A percentile compares a stretch with the other conserved stretches of the same genome.
Conservation (phyloP, 176 grass and related monocot species). For the Chrysopogon serrulatus region DNA sequence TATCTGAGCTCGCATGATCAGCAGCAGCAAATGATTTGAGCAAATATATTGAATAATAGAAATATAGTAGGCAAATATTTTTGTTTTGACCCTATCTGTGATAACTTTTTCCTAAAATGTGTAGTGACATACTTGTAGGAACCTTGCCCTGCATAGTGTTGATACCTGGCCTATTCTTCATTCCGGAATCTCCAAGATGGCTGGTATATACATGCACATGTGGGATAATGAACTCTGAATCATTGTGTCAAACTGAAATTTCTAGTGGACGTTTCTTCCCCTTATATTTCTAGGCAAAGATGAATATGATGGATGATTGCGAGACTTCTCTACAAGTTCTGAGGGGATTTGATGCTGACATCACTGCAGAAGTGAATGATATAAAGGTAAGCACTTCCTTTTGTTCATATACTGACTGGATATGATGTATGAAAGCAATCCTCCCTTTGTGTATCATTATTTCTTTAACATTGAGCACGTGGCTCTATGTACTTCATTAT, state of each 20-base stretch:
- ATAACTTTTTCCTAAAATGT: neutral
- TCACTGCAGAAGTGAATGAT: conserved; percentile 74
- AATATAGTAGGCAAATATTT: neutral
- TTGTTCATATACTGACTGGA: neutral
- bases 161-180: conserved; percentile 88
- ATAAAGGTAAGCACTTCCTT: conserved; percentile 53
- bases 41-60: neutral
- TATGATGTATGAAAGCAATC: too few relatives aligned
- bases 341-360: conserved; percentile 87
- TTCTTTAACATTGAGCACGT: neutral
- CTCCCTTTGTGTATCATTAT: too few relatives aligned
- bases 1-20: neutral
- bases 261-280: neutral
- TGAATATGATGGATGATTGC: conserved; percentile 75
- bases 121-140: conserved; percentile 42
- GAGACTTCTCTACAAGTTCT: conserved; percentile 91
- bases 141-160: conserved; percentile 74
- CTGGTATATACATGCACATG: conserved; percentile 55
- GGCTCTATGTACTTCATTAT: neutral
- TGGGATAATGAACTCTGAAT: neutral
- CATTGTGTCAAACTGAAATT: neutral
- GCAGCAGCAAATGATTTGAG: neutral
- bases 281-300: conserved; percentile 64
- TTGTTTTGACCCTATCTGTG: neutral
- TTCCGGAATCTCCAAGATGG: conserved; percentile 96